These are phyloP conservation scores for Lojkania enalia DNA, from an alignment of 2,329 filamentous ascomycete species.

Conservation along the genomic window DNA sequence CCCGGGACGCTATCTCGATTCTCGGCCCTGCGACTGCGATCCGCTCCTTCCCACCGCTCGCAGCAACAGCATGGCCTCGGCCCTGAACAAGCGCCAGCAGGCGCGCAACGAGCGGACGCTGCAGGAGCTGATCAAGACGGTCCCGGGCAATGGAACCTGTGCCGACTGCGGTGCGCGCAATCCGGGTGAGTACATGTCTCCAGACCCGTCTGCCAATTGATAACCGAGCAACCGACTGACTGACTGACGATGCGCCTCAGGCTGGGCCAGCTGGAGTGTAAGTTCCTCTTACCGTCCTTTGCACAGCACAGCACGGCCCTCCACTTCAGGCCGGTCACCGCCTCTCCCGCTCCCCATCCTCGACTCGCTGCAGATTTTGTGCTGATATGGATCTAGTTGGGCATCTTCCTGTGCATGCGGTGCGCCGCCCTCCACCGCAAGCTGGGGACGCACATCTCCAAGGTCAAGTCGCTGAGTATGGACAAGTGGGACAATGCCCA, in stretches of 20 bases:
- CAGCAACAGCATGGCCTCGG: conserved; percentile 65
- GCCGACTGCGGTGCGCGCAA: conserved; percentile 91
- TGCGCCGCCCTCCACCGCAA: conserved; percentile 95
- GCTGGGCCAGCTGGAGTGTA: conserved; percentile 97
- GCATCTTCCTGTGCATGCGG: conserved; percentile 96
- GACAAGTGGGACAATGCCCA: conserved; percentile 96
- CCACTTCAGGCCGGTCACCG: not conserved
- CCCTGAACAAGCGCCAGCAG: conserved; percentile 93
- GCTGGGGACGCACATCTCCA: conserved; percentile 95
- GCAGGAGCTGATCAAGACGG: conserved; percentile 81
- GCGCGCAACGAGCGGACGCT: conserved; percentile 92
- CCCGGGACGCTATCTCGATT: conserved; percentile 19
- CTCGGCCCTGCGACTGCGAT: conserved; percentile 17
- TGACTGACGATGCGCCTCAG: conserved; percentile 55
- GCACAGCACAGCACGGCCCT: too few species aligned
- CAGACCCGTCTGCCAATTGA: not conserved
- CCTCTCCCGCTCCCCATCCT: not conserved
- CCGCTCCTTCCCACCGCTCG: conserved; percentile 17
- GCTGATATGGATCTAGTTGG: conserved; percentile 63
- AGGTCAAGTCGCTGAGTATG: conserved; percentile 98
- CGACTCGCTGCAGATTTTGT: not conserved
- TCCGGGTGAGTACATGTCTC: conserved; percentile 68
- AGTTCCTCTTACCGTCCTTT: conserved; percentile 44
- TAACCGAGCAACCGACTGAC: too few species aligned
- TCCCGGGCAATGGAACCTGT: conserved; percentile 89